Evolutionary conservation across 2,329 filamentous ascomycete genomes (phyloP).

Genomic region (Beauveria sp.): DNA sequence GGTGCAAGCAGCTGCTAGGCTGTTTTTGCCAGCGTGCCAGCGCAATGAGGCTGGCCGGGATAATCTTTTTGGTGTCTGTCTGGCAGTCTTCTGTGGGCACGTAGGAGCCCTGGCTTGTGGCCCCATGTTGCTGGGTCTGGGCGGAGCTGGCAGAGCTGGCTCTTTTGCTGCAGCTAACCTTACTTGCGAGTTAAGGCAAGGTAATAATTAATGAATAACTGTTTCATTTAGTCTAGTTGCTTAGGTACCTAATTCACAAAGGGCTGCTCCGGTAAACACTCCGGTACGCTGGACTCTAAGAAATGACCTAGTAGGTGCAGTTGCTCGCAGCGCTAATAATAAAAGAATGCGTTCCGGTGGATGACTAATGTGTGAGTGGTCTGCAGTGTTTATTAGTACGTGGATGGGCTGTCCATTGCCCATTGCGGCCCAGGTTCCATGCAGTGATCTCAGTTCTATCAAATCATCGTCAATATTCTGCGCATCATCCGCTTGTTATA

Average conservation of each 20-base stretch:
- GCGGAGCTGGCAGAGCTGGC: not conserved
- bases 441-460: not conserved
- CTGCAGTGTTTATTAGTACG: not conserved
- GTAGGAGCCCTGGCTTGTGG: not conserved
- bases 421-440: not conserved
- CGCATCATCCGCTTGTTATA: not conserved
- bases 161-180: not conserved
- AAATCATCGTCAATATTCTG: not conserved
- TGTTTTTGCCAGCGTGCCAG: not conserved
- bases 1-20: too few relatives aligned
- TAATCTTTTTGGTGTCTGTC: not conserved
- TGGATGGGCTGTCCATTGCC: not conserved
- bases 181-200: too few relatives aligned
- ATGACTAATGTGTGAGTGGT: too few relatives aligned
- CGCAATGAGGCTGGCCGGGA: slow-evolving; percentile 7
- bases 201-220: too few relatives aligned
- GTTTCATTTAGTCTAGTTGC: too few relatives aligned
- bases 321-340: not conserved
- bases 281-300: not conserved
- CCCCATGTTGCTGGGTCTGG: not conserved
- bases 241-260: not conserved
- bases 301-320: not conserved
- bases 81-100: not conserved
- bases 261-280: not conserved
- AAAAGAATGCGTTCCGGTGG: too few relatives aligned